Percentiles rank a stretch among this genome's conserved stretches.
Evolutionary conservation across 208 protist genomes (phyloP).

Genomic region (Leishmania guyanensis): DNA sequence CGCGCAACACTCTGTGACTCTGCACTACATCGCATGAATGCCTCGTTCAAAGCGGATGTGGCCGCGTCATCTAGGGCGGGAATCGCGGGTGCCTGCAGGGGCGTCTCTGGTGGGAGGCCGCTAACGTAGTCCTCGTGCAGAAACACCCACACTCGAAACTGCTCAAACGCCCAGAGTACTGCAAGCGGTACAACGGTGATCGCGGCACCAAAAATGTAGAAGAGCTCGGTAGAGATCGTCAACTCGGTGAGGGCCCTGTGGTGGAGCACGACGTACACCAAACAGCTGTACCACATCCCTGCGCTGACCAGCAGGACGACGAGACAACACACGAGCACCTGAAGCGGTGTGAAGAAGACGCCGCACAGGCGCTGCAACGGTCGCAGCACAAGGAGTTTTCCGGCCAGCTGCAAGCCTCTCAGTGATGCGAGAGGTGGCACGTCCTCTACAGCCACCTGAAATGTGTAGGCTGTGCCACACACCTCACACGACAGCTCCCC

Average conservation of each 20-base stretch:
- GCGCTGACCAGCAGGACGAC: conserved; percentile 4
- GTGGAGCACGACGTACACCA: not conserved
- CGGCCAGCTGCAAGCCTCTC: conserved; percentile 1
- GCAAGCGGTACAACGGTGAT: conserved; percentile 1
- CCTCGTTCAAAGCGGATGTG: conserved; percentile 7
- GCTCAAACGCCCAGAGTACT: conserved; percentile 14
- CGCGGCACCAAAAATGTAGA: not conserved
- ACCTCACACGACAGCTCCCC: conserved; percentile 31
- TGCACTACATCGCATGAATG: conserved; percentile 10
- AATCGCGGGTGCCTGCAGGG: not conserved
- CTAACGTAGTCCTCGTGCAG: conserved; percentile 23
- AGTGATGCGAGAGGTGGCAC: conserved; percentile 8
- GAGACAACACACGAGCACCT: conserved; percentile 1
- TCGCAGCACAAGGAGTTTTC: not conserved
- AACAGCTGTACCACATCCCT: not conserved
- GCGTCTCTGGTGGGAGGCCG: conserved; percentile 21
- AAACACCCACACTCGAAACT: conserved; percentile 20
- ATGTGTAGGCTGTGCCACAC: conserved; percentile 24
- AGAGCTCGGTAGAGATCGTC: not conserved
- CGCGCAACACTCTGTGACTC: not conserved
- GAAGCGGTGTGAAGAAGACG: not conserved
- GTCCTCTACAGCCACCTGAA: conserved; percentile 18
- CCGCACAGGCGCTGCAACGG: not conserved
- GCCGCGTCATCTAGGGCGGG: conserved; percentile 3
- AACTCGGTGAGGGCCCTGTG: not conserved